Evolutionary conservation across 805 yeast species (phyloP).

Genomic region (Starmera pachycereana): DNA sequence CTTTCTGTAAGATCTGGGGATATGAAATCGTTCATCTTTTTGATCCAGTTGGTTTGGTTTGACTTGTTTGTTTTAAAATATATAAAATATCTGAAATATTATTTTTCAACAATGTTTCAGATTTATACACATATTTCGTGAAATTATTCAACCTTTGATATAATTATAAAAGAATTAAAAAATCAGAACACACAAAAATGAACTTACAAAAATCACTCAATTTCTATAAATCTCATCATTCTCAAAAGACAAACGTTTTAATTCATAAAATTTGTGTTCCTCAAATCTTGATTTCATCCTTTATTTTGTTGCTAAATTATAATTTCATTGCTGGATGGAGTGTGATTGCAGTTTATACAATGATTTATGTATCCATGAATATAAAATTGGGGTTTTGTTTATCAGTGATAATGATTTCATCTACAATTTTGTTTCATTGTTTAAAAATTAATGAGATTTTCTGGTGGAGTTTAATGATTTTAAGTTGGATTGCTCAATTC

Average conservation of each 20-base stretch:
- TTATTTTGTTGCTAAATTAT: conserved; percentile 25
- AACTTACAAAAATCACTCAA: conserved; percentile 33
- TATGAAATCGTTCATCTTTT: background rate
- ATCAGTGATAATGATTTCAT: conserved; percentile 26
- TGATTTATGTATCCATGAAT: conserved; percentile 54
- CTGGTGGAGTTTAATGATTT: conserved; percentile 28
- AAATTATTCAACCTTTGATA: background rate
- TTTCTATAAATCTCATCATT: conserved; percentile 49
- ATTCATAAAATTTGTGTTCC: conserved; percentile 83
- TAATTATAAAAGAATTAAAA: background rate
- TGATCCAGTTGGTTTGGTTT: background rate
- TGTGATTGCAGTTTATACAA: conserved; percentile 36
- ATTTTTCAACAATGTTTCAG: background rate
- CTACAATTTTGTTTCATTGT: conserved; percentile 4
- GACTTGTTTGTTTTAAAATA: too few relatives aligned
- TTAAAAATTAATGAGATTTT: background rate
- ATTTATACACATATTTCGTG: background rate
- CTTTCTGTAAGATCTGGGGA: background rate
- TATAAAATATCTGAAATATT: too few relatives aligned
- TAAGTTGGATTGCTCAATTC: conserved; percentile 77
- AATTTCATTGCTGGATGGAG: conserved; percentile 36
- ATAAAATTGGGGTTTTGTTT: conserved; percentile 35
- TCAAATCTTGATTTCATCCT: conserved; percentile 47
- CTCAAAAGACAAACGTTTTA: conserved; percentile 47
- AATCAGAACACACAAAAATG: background rate